phyloP scores from a whole-genome alignment of 805 yeast genomes.

The Scheffersomyces lignosus region DNA sequence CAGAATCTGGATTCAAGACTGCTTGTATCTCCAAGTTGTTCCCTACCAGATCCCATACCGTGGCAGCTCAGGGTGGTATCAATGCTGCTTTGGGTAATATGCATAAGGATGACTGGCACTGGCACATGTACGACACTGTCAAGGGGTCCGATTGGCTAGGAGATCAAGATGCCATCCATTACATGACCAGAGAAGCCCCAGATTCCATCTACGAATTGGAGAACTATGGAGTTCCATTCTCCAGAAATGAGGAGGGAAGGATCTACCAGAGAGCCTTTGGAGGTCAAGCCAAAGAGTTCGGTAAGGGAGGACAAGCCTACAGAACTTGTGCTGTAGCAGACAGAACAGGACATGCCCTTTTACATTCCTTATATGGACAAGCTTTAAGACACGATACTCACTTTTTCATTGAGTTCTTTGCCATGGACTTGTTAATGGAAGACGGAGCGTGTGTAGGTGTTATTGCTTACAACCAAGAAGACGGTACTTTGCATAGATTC shows the following conservation, averaged over 20 bases:
- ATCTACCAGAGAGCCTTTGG: slow-evolving; percentile 99
- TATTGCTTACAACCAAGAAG: slow-evolving; percentile 97
- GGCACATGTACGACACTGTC: slow-evolving; percentile 99
- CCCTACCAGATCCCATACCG: slow-evolving; percentile 98
- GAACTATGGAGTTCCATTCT: slow-evolving; percentile 97
- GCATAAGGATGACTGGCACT: slow-evolving; percentile 98
- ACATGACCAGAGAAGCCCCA: slow-evolving; percentile 98
- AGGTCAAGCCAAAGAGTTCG: slow-evolving; percentile 93
- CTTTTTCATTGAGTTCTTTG: slow-evolving; percentile 96
- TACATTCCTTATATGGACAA: slow-evolving; percentile 95
- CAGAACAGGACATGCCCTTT: slow-evolving; percentile 96
- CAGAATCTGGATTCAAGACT: slow-evolving; percentile 95
- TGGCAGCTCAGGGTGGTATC: slow-evolving; percentile 99
- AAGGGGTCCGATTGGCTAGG: slow-evolving; percentile 99
- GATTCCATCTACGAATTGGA: slow-evolving; percentile 93
- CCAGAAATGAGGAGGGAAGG: slow-evolving; percentile 94
- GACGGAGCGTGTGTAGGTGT: slow-evolving; percentile 97
- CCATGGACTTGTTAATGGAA: slow-evolving; percentile 90
- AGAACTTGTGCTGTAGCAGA: slow-evolving; percentile 99
- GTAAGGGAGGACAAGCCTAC: slow-evolving; percentile 99
- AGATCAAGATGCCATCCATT: slow-evolving; percentile 98
- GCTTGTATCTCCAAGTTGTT: slow-evolving; percentile 96
- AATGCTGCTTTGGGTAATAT: slow-evolving; percentile 98
- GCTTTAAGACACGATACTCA: slow-evolving; percentile 95
- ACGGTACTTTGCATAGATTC: slow-evolving; percentile 97